Conservation (phyloP, 2,329 filamentous ascomycete genomes). For the Paracoccidioides brasiliensis region DNA sequence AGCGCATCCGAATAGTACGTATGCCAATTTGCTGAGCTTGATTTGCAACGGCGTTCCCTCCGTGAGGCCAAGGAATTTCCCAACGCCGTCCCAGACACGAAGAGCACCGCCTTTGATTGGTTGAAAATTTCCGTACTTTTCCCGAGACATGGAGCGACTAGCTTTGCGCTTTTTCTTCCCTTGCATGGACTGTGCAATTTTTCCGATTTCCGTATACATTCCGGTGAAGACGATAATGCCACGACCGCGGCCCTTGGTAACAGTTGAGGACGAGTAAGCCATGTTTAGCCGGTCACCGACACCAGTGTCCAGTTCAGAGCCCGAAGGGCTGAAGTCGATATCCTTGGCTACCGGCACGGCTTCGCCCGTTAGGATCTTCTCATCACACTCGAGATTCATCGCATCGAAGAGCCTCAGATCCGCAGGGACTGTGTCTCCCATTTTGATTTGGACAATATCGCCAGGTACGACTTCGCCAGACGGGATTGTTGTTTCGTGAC, state of each 20-base stretch:
- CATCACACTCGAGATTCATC: constrained; percentile 64
- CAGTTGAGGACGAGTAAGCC: constrained; percentile 47
- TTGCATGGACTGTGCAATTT: constrained; percentile 45
- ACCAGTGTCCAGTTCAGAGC: constrained; percentile 24
- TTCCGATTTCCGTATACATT: constrained; percentile 50
- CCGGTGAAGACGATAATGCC: constrained; percentile 48
- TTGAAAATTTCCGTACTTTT: constrained; percentile 33
- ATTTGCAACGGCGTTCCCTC: constrained; percentile 74
- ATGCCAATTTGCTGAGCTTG: constrained; percentile 73
- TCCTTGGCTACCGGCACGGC: constrained; percentile 47
- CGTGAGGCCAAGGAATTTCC: constrained; percentile 45
- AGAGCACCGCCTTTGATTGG: constrained; percentile 39
- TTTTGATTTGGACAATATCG: constrained; percentile 40
- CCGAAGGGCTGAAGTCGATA: constrained; percentile 19
- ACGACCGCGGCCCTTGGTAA: constrained; percentile 45
- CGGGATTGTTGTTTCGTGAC: constrained; percentile 39
- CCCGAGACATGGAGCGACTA: constrained; percentile 32
- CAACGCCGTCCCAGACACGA: constrained; percentile 36
- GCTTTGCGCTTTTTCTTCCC: constrained; percentile 31
- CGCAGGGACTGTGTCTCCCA: constrained; percentile 46
- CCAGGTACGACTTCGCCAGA: constrained; percentile 48
- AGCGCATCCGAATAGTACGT: constrained; percentile 63
- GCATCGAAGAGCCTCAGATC: constrained; percentile 43
- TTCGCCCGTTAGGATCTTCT: constrained; percentile 49
- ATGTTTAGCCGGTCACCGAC: constrained; percentile 49